Percentiles rank a stretch among this genome's conserved stretches.
These are phyloP conservation scores for Lojkania enalia DNA, from an alignment of 2,329 filamentous ascomycete genomes.

Conservation along the genomic window DNA sequence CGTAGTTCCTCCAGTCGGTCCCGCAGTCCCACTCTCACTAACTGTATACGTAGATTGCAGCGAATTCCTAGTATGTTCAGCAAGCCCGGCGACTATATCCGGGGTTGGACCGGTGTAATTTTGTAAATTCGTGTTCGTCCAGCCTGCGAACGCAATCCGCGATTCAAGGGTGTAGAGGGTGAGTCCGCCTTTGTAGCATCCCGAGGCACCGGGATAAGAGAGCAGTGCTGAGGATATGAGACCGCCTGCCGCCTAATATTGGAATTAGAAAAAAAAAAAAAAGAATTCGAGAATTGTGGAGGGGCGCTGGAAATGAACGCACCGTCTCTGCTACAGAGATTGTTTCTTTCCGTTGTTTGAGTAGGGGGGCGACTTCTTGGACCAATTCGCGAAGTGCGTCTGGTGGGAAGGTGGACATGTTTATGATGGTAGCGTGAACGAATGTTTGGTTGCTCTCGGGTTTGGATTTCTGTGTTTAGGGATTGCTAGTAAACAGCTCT, in stretches of 20 bases:
- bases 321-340: constrained; percentile 66
- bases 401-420: constrained; percentile 45
- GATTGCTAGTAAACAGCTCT: too few relatives aligned
- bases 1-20: constrained; percentile 60
- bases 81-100: constrained; percentile 59
- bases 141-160: constrained; percentile 62
- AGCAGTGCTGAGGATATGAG: constrained; percentile 64
- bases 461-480: too few relatives aligned
- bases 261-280: not conserved
- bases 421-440: constrained; percentile 5
- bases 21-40: constrained; percentile 65
- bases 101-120: constrained; percentile 63
- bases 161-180: constrained; percentile 64
- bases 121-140: constrained; percentile 58
- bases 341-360: constrained; percentile 60
- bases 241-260: constrained; percentile 60
- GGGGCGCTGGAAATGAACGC: constrained; percentile 12
- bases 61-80: constrained; percentile 59
- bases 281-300: not conserved
- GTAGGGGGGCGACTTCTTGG: constrained; percentile 55
- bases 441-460: too few relatives aligned
- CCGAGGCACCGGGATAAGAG: constrained; percentile 60
- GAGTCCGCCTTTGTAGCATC: constrained; percentile 64
- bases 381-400: constrained; percentile 48
- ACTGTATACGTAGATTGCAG: constrained; percentile 61